These are phyloP conservation scores for Trichoderma erinaceum DNA, from an alignment of 495 filamentous ascomycete genomes.

Conservation along the genomic window DNA sequence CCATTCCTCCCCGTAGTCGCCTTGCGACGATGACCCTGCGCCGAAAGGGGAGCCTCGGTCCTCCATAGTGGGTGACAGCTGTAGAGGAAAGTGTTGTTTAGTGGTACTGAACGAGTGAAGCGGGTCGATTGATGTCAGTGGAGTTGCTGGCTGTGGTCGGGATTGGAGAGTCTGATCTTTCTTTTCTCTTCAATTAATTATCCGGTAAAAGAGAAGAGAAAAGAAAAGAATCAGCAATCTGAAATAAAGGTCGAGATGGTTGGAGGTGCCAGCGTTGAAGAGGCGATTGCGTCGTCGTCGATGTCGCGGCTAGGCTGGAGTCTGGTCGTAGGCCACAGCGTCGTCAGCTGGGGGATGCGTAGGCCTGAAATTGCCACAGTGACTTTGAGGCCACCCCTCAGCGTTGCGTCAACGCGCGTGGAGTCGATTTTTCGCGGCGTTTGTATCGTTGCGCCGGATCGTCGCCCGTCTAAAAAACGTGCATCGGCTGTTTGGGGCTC, in stretches of 20 bases:
- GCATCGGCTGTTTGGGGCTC: neutral
- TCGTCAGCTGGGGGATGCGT: slow-evolving; percentile 15
- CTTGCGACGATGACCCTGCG: slow-evolving; percentile 22
- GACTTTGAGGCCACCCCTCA: slow-evolving; percentile 6
- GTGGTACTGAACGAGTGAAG: slow-evolving; percentile 11
- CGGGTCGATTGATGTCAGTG: slow-evolving; percentile 16
- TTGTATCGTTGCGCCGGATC: neutral
- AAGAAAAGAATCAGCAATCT: neutral
- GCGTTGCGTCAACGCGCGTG: slow-evolving; percentile 5
- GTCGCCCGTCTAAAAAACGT: neutral
- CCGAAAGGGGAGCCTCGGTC: slow-evolving; percentile 20
- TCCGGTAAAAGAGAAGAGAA: neutral
- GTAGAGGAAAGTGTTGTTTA: slow-evolving; percentile 8
- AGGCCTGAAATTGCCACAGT: slow-evolving; percentile 15
- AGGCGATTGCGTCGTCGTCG: slow-evolving; percentile 7
- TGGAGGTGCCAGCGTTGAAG: neutral
- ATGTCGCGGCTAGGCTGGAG: slow-evolving; percentile 11
- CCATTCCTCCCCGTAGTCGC: slow-evolving; percentile 46
- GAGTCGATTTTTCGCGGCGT: neutral
- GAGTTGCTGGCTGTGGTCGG: neutral
- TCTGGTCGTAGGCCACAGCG: slow-evolving; percentile 1
- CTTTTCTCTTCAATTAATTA: neutral
- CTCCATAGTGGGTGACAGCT: slow-evolving; percentile 21
- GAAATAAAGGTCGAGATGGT: neutral
- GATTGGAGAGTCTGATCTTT: neutral